Evolutionary conservation across 441 rosid genomes (phyloP), one percentile per base, ranked within the genome.

Genomic region (Metrosideros polymorpha): DNA sequence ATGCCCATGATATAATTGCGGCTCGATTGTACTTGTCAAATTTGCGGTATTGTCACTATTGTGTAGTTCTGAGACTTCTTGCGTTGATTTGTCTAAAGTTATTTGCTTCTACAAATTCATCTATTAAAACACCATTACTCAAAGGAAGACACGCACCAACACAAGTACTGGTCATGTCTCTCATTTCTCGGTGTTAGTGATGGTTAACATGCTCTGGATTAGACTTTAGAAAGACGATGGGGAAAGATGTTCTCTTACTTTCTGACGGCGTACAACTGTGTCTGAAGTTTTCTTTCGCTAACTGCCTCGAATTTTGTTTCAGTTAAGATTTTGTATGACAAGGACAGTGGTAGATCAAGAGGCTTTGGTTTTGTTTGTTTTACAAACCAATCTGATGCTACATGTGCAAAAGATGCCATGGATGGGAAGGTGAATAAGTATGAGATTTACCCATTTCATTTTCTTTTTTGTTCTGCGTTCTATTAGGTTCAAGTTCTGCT

Each of bases 281-380:
- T 27, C 84, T 42, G 59, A 51, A 63, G 51, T 66, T 39, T 66
- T 85, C 30, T 39, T 22, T 45, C 8, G 71, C 25, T 61, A 24
- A 22, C 13, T 8, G 84, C n/a, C 19, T 51, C 9, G 54, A 52
- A 61, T 77, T 88, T 63, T 85, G 88, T 87, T 89, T 83, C 90
- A 96, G 99, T 94, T 89, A 94, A 90, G 92, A 94, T 96, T 84
- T 87, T 91, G 63, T 95, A 97, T 29, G 98, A 96, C 75, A 97
- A 89, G 88, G 95, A 90, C 63, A 94, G 90, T 57, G 99, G 98
- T 39, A 91, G 98, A 85, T 91, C 98, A 85, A 95, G 95, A 95
- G 96, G 98, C 9, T 95, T 95, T 45, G 98, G 98, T 45, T 97
- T 96, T 89, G 96, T 97, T 84, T 94, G 92, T 87, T 96, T 94